phyloP scores from a whole-genome alignment of 2,329 filamentous ascomycete genomes.

The Sporothrix pseudoabietina region DNA sequence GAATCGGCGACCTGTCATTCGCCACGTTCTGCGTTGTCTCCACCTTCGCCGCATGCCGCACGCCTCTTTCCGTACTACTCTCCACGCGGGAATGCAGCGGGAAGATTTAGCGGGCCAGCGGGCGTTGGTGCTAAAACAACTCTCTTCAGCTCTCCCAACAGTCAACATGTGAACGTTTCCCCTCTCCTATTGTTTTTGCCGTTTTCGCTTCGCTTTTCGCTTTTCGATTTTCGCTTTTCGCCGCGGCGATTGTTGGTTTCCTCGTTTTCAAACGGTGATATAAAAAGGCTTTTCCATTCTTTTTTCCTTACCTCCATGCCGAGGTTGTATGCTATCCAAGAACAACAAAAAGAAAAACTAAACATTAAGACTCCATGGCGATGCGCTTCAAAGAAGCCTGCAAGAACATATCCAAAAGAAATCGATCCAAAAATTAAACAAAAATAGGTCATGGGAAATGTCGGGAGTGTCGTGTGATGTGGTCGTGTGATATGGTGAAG shows the following conservation, averaged over 20 bases:
- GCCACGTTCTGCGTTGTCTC: slow-evolving; percentile 27
- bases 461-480: not conserved
- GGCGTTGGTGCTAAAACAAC: not conserved
- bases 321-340: slow-evolving; percentile 2
- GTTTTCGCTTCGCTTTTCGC: not conserved
- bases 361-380: slow-evolving; percentile 24
- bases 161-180: not conserved
- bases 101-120: slow-evolving; percentile 2
- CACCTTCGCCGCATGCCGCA: not conserved
- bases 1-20: slow-evolving; percentile 32
- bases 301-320: slow-evolving; percentile 2
- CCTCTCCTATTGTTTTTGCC: not conserved
- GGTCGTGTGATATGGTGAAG: not conserved
- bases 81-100: not conserved
- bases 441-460: not conserved
- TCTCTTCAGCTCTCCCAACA: not conserved
- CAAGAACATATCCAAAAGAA: slow-evolving; percentile 1
- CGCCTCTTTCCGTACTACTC: not conserved
- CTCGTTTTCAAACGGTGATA: not conserved
- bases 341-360: not conserved
- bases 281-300: slow-evolving; percentile 11
- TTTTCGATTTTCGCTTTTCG: slow-evolving; percentile 9
- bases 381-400: slow-evolving; percentile 19
- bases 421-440: not conserved
- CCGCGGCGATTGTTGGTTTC: not conserved